A percentile compares a stretch with the other conserved stretches of the same genome.
phyloP scores from a whole-genome alignment of 2,329 filamentous ascomycete genomes.

The Fusarium temperatum region DNA sequence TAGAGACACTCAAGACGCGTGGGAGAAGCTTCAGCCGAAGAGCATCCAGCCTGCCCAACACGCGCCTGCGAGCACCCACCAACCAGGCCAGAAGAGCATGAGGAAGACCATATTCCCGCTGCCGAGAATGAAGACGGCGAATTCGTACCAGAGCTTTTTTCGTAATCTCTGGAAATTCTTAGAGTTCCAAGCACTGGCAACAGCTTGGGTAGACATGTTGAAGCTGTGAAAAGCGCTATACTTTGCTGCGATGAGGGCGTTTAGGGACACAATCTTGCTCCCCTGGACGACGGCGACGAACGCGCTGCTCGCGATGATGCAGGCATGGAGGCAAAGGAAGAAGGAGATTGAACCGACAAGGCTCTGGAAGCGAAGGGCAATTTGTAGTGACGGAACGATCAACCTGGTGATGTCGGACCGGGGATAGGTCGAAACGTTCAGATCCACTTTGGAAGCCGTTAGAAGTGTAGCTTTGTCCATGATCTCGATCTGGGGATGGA shows the following conservation, averaged over 20 bases:
- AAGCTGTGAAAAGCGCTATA: conserved; percentile 44
- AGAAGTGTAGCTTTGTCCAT: conserved; percentile 52
- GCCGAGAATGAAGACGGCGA: conserved; percentile 61
- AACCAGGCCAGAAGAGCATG: conserved; percentile 66
- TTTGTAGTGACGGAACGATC: conserved; percentile 47
- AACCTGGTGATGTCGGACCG: conserved; percentile 46
- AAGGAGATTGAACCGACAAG: conserved; percentile 45
- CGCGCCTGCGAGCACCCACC: conserved; percentile 57
- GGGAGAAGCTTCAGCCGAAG: conserved; percentile 44
- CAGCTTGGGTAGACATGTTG: conserved; percentile 43
- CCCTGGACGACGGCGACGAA: conserved; percentile 37
- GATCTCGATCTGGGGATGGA: conserved; percentile 30
- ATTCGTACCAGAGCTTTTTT: conserved; percentile 61
- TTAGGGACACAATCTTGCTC: conserved; percentile 39
- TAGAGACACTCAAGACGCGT: not conserved
- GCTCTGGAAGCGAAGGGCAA: conserved; percentile 49
- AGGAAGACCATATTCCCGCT: conserved; percentile 59
- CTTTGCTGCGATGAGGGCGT: conserved; percentile 42
- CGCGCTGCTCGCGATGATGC: conserved; percentile 44
- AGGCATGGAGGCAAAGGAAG: conserved; percentile 46
- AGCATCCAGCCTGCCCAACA: conserved; percentile 48
- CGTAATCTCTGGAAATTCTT: conserved; percentile 49
- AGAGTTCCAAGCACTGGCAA: conserved; percentile 50
- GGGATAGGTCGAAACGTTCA: conserved; percentile 41
- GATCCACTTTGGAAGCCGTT: conserved; percentile 50